Conservation (phyloP, 1,139 yeast genomes). For the Blastobotrys proliferans region DNA sequence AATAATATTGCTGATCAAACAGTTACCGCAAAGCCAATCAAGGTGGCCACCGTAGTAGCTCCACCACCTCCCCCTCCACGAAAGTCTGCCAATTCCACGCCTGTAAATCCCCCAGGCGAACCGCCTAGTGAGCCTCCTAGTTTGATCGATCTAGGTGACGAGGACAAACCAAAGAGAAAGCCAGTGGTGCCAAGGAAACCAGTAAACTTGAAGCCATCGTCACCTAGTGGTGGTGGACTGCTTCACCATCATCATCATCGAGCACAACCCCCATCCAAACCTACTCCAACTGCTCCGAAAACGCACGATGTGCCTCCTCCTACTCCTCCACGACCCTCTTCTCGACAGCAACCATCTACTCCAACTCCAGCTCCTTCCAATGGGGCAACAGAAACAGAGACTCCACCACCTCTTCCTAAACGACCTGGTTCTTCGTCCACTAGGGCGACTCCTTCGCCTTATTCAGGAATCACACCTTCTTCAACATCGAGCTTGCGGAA, state of each 20-base stretch:
- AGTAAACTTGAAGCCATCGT: not conserved
- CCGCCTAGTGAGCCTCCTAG: too few species aligned
- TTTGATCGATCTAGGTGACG: conserved; percentile 23
- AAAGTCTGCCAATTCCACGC: conserved; percentile 2
- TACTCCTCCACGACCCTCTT: conserved; percentile 1
- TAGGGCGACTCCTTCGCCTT: not conserved
- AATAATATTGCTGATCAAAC: too few species aligned
- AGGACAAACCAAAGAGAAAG: conserved; percentile 22
- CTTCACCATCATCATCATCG: not conserved
- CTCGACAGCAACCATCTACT: not conserved
- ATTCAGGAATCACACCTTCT: not conserved
- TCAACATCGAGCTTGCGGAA: not conserved
- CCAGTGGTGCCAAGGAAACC: conserved; percentile 24
- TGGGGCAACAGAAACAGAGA: not conserved
- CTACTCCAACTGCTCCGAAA: not conserved
- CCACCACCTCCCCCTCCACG: conserved; percentile 13
- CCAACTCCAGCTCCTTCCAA: not conserved
- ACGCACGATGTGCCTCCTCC: conserved; percentile 1
- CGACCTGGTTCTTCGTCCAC: not conserved
- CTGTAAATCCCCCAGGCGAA: not conserved
- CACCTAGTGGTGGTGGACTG: not conserved
- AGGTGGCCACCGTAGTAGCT: too few species aligned
- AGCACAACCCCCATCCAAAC: too few species aligned
- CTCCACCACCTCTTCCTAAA: not conserved
- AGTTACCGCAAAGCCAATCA: too few species aligned